Conservation (phyloP, 306 rosid genomes). For the Citrullus amarus region DNA sequence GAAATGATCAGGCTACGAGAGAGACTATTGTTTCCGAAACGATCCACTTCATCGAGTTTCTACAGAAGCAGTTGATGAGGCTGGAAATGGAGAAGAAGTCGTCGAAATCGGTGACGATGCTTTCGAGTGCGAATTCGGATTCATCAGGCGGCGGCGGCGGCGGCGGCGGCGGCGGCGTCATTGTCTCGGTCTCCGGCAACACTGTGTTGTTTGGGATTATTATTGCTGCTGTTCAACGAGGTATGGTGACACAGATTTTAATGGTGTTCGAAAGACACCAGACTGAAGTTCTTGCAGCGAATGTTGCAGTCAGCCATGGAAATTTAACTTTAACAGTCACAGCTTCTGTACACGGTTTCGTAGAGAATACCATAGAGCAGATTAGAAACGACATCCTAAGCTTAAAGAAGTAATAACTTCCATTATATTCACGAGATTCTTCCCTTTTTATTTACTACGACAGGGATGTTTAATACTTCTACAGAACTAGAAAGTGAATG, state of each 20-base stretch:
- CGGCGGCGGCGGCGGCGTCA: neutral
- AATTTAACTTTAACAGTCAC: slow-evolving; percentile 13
- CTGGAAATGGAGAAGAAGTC: slow-evolving; percentile 12
- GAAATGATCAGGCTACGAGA: slow-evolving; percentile 8
- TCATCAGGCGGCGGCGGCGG: neutral
- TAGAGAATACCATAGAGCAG: slow-evolving; percentile 1
- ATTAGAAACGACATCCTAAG: slow-evolving; percentile 11
- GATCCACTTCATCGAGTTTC: slow-evolving; percentile 11
- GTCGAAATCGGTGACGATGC: slow-evolving; percentile 3
- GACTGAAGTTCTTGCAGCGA: slow-evolving; percentile 18
- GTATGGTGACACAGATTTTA: slow-evolving; percentile 18
- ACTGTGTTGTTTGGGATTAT: slow-evolving; percentile 16
- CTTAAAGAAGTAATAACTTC: neutral
- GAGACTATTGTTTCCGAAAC: slow-evolving; percentile 12
- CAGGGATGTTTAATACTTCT: neutral
- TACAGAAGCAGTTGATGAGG: slow-evolving; percentile 10
- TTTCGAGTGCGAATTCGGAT: slow-evolving; percentile 2
- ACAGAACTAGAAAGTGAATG: neutral
- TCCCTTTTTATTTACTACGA: neutral
- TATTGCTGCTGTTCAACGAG: slow-evolving; percentile 3
- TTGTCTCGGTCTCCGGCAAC: slow-evolving; percentile 8
- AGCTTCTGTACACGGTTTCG: slow-evolving; percentile 12
- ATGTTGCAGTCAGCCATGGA: slow-evolving; percentile 7
- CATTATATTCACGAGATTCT: neutral
- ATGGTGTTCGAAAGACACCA: slow-evolving; percentile 14